Evolutionary conservation across 805 yeast genomes (phyloP).

Genomic region (Tetrapisispora fleetii): DNA sequence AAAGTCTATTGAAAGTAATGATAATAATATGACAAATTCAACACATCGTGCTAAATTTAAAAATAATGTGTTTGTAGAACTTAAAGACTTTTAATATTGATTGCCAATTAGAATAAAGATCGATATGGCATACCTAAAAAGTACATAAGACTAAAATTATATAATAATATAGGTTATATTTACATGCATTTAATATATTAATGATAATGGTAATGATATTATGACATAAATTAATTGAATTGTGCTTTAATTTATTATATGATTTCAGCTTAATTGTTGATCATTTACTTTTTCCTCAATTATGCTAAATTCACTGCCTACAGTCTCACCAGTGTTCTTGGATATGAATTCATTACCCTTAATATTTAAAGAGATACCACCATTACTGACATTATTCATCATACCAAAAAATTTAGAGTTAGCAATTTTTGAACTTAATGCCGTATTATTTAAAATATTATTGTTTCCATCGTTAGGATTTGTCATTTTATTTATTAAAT

Average conservation of each 20-base stretch:
- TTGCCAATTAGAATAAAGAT: not conserved
- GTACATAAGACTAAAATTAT: not conserved
- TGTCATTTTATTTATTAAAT: constrained; percentile 15
- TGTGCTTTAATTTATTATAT: not conserved
- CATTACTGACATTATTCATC: constrained; percentile 25
- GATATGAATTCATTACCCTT: constrained; percentile 15
- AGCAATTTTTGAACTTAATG: constrained; percentile 14
- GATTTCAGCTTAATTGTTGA: not conserved
- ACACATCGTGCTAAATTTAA: not conserved
- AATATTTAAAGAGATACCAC: constrained; percentile 13
- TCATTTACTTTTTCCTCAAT: constrained; percentile 9
- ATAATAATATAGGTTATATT: not conserved
- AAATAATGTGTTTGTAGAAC: constrained; percentile 4
- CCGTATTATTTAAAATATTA: constrained; percentile 4
- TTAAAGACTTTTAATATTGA: constrained; percentile 4
- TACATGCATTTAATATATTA: not conserved
- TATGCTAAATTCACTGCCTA: constrained; percentile 22
- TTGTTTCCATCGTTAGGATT: not conserved
- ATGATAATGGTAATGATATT: not conserved
- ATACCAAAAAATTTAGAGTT: constrained; percentile 24
- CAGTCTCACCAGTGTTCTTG: constrained; percentile 16
- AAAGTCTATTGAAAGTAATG: not conserved
- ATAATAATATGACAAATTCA: not conserved
- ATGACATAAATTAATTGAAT: too few species aligned
- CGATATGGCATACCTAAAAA: not conserved